These are phyloP conservation scores for Oxytropis ochrocephala DNA, from an alignment of 306 rosid genomes.

Conservation along the genomic window DNA sequence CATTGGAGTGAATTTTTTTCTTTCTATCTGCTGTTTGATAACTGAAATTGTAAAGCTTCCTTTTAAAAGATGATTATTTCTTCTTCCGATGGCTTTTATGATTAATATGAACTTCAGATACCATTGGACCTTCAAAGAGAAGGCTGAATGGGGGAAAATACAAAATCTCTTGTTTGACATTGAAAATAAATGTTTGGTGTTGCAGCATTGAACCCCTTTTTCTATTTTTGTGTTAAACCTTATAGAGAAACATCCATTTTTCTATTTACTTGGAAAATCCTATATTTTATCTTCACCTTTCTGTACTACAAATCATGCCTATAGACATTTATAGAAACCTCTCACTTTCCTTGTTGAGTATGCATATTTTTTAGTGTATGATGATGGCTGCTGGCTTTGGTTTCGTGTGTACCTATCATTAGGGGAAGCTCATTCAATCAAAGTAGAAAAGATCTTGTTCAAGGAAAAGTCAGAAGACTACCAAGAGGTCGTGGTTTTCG, in stretches of 20 bases:
- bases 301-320: neutral
- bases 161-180: neutral
- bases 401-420: neutral
- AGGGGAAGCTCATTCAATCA: constrained; percentile 95
- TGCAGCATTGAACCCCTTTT: neutral
- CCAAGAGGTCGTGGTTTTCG: constrained; percentile 90
- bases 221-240: neutral
- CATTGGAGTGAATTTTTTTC: neutral
- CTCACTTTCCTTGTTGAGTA: neutral
- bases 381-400: constrained; percentile 5
- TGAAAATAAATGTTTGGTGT: neutral
- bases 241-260: neutral
- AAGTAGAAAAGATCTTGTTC: constrained; percentile 58
- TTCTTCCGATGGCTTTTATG: neutral
- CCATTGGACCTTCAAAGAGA: neutral
- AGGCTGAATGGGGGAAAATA: neutral
- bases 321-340: neutral
- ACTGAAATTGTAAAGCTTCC: neutral
- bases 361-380: neutral
- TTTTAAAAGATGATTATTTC: neutral
- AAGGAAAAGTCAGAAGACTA: constrained; percentile 72
- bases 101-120: neutral
- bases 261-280: neutral
- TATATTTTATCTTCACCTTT: neutral
- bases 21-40: constrained; percentile 6